Base-by-base conservation (phyloP, 1,284 basidiomycete species). In the Malassezia cuniculi region DNA sequence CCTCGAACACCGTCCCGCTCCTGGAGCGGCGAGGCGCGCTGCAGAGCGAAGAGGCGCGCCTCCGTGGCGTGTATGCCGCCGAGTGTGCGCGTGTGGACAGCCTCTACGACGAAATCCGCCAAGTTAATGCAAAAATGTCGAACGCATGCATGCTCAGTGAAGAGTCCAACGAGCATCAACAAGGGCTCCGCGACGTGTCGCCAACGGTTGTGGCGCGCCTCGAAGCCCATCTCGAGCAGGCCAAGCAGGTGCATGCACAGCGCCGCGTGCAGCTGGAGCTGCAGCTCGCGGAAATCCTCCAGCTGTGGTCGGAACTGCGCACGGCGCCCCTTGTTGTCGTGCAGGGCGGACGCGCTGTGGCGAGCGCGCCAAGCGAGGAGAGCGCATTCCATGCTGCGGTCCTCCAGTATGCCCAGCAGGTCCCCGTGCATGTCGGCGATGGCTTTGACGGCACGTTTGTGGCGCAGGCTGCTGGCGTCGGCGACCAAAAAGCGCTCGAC, bases 221-320 rank as follows among this genome's bases (percentile, higher is more conserved):
- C 28, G 56, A 58, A 36, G 45, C 48, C 14, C 50, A 58, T 17
- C 50, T 55, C 39, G 45, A 54, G 17, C 47, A 52, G 17, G 53
- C 50, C 27, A 53, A 54, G 33, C 53, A 55, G 15, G 50, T 52
- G 18, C 41, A 57, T 38, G 52, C 51, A 16, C 35, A 47, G 1
- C 46, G 57, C 22, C 47, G 50, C 14, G 47, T 55, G 20, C 37
- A 50, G 24, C 45, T 63, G 6, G 50, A 57, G 20, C 41, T 46
- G 11, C 48, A 41, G 18, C 38, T 63, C 20, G 43, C 48, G 29
- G 55, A 55, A 22, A 57, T 63, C 24, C 39, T 57, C 1, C 56
- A 58, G 39, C 56, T 59, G 10, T 63, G 60, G 60, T 55, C 55
- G 8, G 60, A 63, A 34, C 54, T 63, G 39, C 39, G 44, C 20